phyloP scores from a whole-genome alignment of 2,329 filamentous ascomycete species.

The Trichophyton rubrum region DNA sequence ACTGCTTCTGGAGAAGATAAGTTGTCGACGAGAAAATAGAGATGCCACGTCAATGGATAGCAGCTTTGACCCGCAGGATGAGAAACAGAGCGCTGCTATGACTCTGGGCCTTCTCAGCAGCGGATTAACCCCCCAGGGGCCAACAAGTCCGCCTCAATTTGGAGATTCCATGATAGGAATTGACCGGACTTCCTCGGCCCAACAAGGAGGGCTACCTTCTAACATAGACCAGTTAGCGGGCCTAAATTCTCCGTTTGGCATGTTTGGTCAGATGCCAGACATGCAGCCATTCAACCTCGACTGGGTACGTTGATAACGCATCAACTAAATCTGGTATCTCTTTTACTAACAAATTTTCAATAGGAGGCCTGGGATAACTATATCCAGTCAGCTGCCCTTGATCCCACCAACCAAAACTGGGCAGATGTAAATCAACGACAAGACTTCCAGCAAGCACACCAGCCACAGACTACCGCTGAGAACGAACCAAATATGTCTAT shows the following conservation, averaged over 20 bases:
- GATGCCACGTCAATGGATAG: slow-evolving; percentile 14
- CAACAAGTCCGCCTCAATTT: slow-evolving; percentile 21
- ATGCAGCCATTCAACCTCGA: slow-evolving; percentile 45
- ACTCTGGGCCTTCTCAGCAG: slow-evolving; percentile 56
- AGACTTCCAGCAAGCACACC: slow-evolving; percentile 19
- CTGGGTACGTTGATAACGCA: slow-evolving; percentile 41
- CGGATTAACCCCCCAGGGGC: slow-evolving; percentile 42
- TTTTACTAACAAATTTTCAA: slow-evolving; percentile 18
- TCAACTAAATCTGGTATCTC: neutral
- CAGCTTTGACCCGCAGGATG: slow-evolving; percentile 35
- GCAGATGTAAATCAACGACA: slow-evolving; percentile 15
- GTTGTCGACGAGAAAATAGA: slow-evolving; percentile 19
- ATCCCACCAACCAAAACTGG: slow-evolving; percentile 31
- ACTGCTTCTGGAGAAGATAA: slow-evolving; percentile 72
- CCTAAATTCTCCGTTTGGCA: slow-evolving; percentile 40
- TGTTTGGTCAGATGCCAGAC: slow-evolving; percentile 46
- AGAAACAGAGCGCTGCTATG: slow-evolving; percentile 56
- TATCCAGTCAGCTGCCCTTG: slow-evolving; percentile 46
- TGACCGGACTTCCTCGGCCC: slow-evolving; percentile 9
- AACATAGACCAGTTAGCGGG: slow-evolving; percentile 25
- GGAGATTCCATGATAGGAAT: slow-evolving; percentile 21
- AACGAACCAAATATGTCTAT: neutral
- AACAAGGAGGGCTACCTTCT: slow-evolving; percentile 16
- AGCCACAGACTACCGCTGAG: neutral
- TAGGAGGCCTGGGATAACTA: slow-evolving; percentile 59